A percentile compares a stretch with the other conserved stretches of the same genome.
phyloP scores from a whole-genome alignment of 441 rosid genomes.

The Kokia cookei region DNA sequence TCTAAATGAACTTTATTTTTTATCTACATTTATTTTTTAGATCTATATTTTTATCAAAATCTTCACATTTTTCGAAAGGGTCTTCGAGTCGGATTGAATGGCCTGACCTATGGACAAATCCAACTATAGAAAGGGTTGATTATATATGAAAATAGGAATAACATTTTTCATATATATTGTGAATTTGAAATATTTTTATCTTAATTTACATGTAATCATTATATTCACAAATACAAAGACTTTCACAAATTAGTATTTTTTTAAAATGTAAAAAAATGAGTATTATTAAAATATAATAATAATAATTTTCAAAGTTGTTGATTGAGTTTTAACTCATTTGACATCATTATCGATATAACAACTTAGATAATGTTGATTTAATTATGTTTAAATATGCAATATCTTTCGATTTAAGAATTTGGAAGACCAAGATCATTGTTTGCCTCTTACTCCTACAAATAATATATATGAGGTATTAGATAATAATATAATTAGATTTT shows the following conservation, averaged over 20 bases:
- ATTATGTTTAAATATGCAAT: not conserved
- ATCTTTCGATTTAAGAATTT: not conserved
- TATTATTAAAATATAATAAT: not conserved
- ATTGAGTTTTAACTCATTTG: not conserved
- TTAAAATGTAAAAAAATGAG: not conserved
- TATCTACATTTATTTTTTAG: rapidly evolving
- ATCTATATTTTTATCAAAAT: no score
- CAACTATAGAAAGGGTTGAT: no score
- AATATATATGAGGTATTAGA: no score
- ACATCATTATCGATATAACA: no score
- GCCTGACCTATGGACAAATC: rapidly evolving
- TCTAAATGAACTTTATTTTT: no score
- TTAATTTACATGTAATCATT: not conserved
- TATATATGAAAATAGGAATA: no score
- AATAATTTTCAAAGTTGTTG: not conserved
- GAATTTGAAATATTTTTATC: not conserved
- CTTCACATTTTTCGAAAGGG: rapidly evolving
- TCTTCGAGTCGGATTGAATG: no score
- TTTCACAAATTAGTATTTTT: not conserved
- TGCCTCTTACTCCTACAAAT: no score
- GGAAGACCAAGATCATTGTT: rapidly evolving
- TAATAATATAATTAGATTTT: no score
- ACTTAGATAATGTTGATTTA: no score
- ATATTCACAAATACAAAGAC: not conserved
- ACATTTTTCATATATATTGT: not conserved